Evolutionary conservation across 106 monocot genomes (phyloP).

Genomic region (Acanthochlamys bracteata): DNA sequence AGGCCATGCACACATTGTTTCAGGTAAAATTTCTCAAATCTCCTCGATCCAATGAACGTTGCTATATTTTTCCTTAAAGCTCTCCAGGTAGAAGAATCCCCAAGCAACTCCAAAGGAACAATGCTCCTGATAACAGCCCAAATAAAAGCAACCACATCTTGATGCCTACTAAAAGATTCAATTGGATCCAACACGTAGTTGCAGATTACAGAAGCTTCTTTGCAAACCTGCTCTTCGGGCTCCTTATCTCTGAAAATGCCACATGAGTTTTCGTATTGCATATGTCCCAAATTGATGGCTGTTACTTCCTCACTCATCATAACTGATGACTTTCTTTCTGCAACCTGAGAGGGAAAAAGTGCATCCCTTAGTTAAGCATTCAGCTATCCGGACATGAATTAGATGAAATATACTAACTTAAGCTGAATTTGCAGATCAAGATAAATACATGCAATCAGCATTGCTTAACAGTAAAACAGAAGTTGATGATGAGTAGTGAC

Average conservation of each 20-base stretch:
- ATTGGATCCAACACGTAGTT: conserved; percentile 2
- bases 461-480: too few relatives aligned
- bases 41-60: conserved; percentile 62
- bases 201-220: background rate
- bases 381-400: too few relatives aligned
- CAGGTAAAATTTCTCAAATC: conserved; percentile 51
- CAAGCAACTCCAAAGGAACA: conserved; percentile 58
- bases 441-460: too few relatives aligned
- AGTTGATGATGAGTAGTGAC: too few relatives aligned
- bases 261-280: background rate
- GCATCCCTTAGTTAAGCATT: too few relatives aligned
- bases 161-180: conserved; percentile 35
- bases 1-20: conserved; percentile 49
- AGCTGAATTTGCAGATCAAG: too few relatives aligned
- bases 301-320: too few relatives aligned
- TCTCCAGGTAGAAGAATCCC: conserved; percentile 57
- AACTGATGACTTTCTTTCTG: too few relatives aligned
- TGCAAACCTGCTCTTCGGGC: background rate
- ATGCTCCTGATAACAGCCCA: conserved; percentile 71
- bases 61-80: conserved; percentile 67
- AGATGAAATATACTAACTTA: too few relatives aligned
- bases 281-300: too few relatives aligned
- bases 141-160: conserved; percentile 72
- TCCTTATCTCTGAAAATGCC: background rate
- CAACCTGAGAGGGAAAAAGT: too few relatives aligned